Base-by-base conservation (phyloP, 345 rosid species). In the Eucalyptus erythrocorys region DNA sequence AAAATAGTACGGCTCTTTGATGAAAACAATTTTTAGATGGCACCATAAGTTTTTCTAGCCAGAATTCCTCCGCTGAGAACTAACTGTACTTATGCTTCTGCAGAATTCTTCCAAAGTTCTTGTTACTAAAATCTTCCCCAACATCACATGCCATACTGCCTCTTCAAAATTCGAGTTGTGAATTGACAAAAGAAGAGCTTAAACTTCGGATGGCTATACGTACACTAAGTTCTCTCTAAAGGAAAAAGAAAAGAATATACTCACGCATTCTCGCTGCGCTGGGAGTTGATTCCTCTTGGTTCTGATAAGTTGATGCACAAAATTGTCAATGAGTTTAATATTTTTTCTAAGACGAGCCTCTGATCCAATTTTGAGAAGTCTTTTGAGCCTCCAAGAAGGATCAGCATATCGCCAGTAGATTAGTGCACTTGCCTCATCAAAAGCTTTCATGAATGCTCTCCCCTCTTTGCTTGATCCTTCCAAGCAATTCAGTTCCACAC, bases 311-410 rank as follows among this genome's bases (percentile, higher is more conserved):
- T 90, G 86, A 87, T 88, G 88, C 10, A 95, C 96, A 48, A 97
- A 97, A 71, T 88, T 90, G 43, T 94, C 93, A n/a, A 96, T 87
- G 57, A 89, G 84, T 91, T 89, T 87, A 88, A 95, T 89, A 3
- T 93, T 94, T 68, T 91, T 93, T 91, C 82, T 92, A 7, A 95
- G 93, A n/a, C 90, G 87, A 48, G 93, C 95, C 89, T 97, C 95
- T 12, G 90, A 90, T 15, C 98, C 96, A 11, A 96, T 48, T 87
- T 93, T 95, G 49, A 94, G 90, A 89, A 79, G 87, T 93, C 94
- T 89, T 88, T 95, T 94, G 24, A 95, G 85, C 90, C 94, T 94
- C 99, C 98, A 97, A 16, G 93, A 90, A 7, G 95, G 97, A 92
- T 96, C 97, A 0, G 93, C 91, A 86, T 53, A 95, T 64, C 99